Percentiles rank a stretch among this genome's conserved stretches.
Conservation (phyloP, 2,329 filamentous ascomycete genomes). For the Diplodia intermedia region DNA sequence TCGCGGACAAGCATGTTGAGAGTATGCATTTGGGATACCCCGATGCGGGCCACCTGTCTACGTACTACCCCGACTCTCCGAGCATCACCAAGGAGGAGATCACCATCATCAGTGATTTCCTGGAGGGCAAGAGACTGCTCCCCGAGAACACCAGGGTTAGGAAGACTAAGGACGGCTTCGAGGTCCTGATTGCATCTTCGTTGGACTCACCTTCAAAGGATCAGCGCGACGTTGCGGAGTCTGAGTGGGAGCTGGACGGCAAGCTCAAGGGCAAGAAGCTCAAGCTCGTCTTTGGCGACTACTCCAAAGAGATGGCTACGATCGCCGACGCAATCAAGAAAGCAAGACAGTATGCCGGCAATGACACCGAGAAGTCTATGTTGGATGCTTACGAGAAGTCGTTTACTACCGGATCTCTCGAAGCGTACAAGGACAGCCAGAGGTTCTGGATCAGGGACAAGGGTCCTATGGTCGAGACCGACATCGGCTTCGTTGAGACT, state of each 20-base stretch:
- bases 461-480: conserved; percentile 58
- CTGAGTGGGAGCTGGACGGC: conserved; percentile 54
- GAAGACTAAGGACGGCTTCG: conserved; percentile 54
- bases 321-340: conserved; percentile 55
- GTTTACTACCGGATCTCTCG: conserved; percentile 58
- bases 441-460: conserved; percentile 62
- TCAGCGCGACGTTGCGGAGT: conserved; percentile 53
- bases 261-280: conserved; percentile 55
- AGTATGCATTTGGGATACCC: conserved; percentile 59
- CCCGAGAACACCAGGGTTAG: conserved; percentile 59
- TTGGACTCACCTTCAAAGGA: conserved; percentile 48
- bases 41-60: conserved; percentile 56
- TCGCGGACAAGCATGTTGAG: conserved; percentile 50
- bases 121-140: conserved; percentile 54
- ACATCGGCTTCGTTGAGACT: conserved; percentile 63
- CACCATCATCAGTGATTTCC: conserved; percentile 53
- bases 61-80: conserved; percentile 59
- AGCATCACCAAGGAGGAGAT: conserved; percentile 58
- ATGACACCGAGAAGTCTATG: conserved; percentile 55
- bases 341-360: conserved; percentile 56
- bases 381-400: conserved; percentile 57
- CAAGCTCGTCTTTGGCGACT: conserved; percentile 55
- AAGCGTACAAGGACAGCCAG: conserved; percentile 60
- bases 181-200: conserved; percentile 58
- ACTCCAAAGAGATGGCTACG: conserved; percentile 55